These are phyloP conservation scores for Chionographis japonica DNA, from an alignment of 106 monocot species.

Conservation along the genomic window DNA sequence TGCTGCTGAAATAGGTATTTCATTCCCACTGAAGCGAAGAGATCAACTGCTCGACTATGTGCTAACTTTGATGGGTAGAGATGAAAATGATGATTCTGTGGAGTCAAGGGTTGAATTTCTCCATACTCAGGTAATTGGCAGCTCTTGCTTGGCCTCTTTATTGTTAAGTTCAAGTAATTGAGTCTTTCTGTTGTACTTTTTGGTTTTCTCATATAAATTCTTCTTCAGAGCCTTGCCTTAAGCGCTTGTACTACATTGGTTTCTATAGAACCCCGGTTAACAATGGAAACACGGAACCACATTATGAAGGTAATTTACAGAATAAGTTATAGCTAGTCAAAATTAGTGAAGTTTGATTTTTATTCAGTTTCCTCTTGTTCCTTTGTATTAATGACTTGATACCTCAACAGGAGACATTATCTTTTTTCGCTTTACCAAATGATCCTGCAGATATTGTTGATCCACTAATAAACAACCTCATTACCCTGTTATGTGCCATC, in stretches of 20 bases:
- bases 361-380: not conserved
- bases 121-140: slow-evolving; percentile 66
- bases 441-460: slow-evolving; percentile 73
- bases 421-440: slow-evolving; percentile 77
- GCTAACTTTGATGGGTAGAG: slow-evolving; percentile 92
- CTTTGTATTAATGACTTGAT: not conserved
- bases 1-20: slow-evolving; percentile 88
- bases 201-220: not conserved
- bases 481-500: slow-evolving; percentile 84
- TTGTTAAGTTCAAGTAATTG: not conserved
- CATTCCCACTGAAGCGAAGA: slow-evolving; percentile 85
- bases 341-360: not conserved
- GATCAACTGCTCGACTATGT: slow-evolving; percentile 92
- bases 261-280: slow-evolving; percentile 79
- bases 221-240: slow-evolving; percentile 87
- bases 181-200: not conserved
- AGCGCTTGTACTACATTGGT: slow-evolving; percentile 94
- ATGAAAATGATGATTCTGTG: slow-evolving; percentile 51
- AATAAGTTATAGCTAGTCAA: not conserved
- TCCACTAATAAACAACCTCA: slow-evolving; percentile 79
- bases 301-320: slow-evolving; percentile 73
- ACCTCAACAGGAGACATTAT: slow-evolving; percentile 78
- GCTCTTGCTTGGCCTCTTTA: not conserved
- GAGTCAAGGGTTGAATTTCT: slow-evolving; percentile 78
- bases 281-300: slow-evolving; percentile 88